A percentile compares a stretch with the other conserved stretches of the same genome.
phyloP scores from a whole-genome alignment of 768 basidiomycete genomes.

The Guyanaporus albipodus region DNA sequence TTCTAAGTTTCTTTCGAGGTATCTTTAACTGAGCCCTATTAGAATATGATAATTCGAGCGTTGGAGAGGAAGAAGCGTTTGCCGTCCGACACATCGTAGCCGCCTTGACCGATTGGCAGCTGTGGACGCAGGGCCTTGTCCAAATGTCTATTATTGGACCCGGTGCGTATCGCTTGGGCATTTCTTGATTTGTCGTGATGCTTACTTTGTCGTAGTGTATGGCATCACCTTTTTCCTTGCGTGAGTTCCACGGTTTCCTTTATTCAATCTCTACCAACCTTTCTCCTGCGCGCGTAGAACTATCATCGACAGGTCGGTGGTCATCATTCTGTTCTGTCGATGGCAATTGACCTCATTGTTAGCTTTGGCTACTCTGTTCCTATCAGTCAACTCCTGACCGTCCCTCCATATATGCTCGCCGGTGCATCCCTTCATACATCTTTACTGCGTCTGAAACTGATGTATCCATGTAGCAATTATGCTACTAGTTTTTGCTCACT shows the following conservation, averaged over 20 bases:
- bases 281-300: slow-evolving; percentile 35
- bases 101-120: slow-evolving; percentile 4
- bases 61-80: slow-evolving; percentile 1
- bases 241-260: slow-evolving; percentile 40
- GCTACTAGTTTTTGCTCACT: slow-evolving; percentile 49
- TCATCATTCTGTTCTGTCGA: background rate
- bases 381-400: slow-evolving; percentile 60
- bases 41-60: slow-evolving; percentile 33
- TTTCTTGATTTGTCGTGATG: background rate
- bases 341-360: background rate
- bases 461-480: slow-evolving; percentile 40
- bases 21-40: slow-evolving; percentile 47
- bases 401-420: slow-evolving; percentile 63
- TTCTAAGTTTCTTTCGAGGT: slow-evolving; percentile 25
- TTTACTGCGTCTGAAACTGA: background rate
- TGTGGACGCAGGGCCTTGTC: background rate
- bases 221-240: slow-evolving; percentile 70
- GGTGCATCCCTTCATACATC: slow-evolving; percentile 41
- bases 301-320: slow-evolving; percentile 48
- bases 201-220: slow-evolving; percentile 43
- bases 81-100: background rate
- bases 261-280: background rate
- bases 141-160: background rate
- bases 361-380: slow-evolving; percentile 59
- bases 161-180: background rate